A percentile compares a stretch with the other conserved stretches of the same genome.
Evolutionary conservation across 208 protist species (phyloP).

Genomic region (Crithidia fasciculata): DNA sequence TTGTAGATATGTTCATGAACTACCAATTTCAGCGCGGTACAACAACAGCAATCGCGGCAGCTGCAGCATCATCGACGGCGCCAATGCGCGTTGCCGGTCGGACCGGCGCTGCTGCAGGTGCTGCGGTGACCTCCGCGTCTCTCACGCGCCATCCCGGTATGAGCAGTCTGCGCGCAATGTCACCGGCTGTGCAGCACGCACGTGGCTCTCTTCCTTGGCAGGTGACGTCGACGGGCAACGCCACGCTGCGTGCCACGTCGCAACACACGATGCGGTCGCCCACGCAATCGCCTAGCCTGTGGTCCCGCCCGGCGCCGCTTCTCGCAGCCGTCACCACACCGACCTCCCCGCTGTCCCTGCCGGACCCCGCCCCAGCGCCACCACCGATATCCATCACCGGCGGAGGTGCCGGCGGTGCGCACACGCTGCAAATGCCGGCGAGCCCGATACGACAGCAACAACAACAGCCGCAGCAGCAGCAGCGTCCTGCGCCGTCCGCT

Average conservation of each 20-base stretch:
- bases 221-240: conserved; percentile 6
- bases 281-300: conserved; percentile 11
- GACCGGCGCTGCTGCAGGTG: too few relatives aligned
- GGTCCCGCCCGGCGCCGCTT: not conserved
- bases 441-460: not conserved
- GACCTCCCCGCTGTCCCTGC: not conserved
- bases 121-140: not conserved
- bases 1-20: conserved; percentile 86
- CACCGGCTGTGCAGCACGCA: not conserved
- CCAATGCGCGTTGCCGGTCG: too few relatives aligned
- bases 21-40: conserved; percentile 48
- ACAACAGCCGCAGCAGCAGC: not conserved
- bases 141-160: not conserved
- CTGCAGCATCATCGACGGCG: too few relatives aligned
- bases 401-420: too few relatives aligned
- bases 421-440: too few relatives aligned
- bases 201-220: conserved; percentile 2
- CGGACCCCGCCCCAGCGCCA: not conserved
- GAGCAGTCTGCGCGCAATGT: not conserved
- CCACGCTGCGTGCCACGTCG: not conserved
- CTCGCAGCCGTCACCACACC: not conserved
- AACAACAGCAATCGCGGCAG: too few relatives aligned
- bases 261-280: not conserved
- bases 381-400: too few relatives aligned
- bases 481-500: not conserved